Evolutionary conservation across 1,284 basidiomycete species (phyloP), one percentile per base, ranked within the genome.

Genomic region (Afroboletus lepidellus): DNA sequence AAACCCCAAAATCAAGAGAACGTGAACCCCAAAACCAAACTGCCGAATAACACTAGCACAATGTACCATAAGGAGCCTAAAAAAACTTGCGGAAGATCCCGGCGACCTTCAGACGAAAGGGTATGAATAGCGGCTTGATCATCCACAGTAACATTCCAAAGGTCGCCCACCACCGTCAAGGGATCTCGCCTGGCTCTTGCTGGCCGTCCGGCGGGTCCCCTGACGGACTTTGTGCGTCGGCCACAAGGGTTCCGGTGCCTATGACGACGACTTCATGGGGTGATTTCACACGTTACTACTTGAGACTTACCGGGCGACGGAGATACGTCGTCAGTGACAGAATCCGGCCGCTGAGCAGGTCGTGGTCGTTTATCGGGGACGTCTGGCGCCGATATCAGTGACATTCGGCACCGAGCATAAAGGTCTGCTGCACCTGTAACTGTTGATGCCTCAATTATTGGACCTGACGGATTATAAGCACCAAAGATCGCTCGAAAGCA

Each of bases 81-180:
- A 77, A 72, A 55, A 66, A 72, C 62, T 71, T 72, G 62, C 71
- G 71, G 61, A 78, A 60, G 63, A 72, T 74, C 76, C 71, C 77
- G 78, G 82, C 82, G 77, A 82, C 79, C 78, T 76, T 80, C 71
- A 78, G 76, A 69, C 76, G 70, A 58, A 78, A 66, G 60, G 76
- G 74, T 61, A 75, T 69, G 57, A 78, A 60, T 51, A 77, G 59
- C 46, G 71, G 69, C 61, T 77, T 63, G 56, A 72, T 70, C 59
- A 76, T 67, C 73, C 75, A 74, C 61, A 74, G 73, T 54, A 78
- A 63, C 56, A 66, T 63, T 72, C 79, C 73, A 63, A 81, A 73
- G 72, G 78, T 74, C 77, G 79, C 80, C 80, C 80, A 76, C 71
- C 71, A 76, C 74, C 78, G 76, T 82, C 80, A 82, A 42, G 60